These are phyloP conservation scores for Aureobasidium leucospermi DNA, from an alignment of 2,329 filamentous ascomycete species.

Conservation along the genomic window DNA sequence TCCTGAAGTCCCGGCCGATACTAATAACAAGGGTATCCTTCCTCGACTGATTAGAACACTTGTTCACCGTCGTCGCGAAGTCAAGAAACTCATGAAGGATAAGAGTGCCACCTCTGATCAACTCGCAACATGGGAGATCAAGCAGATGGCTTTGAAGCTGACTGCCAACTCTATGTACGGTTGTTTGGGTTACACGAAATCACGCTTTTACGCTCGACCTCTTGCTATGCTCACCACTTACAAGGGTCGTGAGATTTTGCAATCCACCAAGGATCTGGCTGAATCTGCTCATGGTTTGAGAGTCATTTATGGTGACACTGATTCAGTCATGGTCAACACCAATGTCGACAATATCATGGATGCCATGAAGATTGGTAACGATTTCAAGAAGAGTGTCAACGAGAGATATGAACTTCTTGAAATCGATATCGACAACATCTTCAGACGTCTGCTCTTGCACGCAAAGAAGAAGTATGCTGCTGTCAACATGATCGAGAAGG, in stretches of 20 bases:
- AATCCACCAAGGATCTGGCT: constrained; percentile 90
- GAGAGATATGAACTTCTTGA: constrained; percentile 86
- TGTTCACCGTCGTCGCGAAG: constrained; percentile 79
- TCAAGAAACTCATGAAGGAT: constrained; percentile 96
- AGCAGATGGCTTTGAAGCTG: constrained; percentile 90
- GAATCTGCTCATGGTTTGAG: constrained; percentile 76
- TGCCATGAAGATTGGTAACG: constrained; percentile 81
- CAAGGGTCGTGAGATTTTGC: constrained; percentile 95
- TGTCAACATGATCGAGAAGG: constrained; percentile 77
- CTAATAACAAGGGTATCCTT: constrained; percentile 75
- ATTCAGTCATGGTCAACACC: constrained; percentile 99
- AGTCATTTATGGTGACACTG: constrained; percentile 97
- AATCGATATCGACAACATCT: constrained; percentile 97
- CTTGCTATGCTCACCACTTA: constrained; percentile 92
- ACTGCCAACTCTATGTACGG: constrained; percentile 99
- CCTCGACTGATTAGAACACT: constrained; percentile 87
- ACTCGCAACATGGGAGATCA: constrained; percentile 93
- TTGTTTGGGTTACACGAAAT: constrained; percentile 93
- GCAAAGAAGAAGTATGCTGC: constrained; percentile 99
- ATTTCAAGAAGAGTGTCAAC: constrained; percentile 94
- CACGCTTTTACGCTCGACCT: constrained; percentile 92
- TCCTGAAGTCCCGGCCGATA: constrained; percentile 68
- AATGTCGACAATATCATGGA: constrained; percentile 91
- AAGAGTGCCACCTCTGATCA: constrained; percentile 79
- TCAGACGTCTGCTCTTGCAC: constrained; percentile 84